A percentile compares a stretch with the other conserved stretches of the same genome.
Conservation (phyloP, 352 stramenopile species). For the Phytophthora lateralis region DNA sequence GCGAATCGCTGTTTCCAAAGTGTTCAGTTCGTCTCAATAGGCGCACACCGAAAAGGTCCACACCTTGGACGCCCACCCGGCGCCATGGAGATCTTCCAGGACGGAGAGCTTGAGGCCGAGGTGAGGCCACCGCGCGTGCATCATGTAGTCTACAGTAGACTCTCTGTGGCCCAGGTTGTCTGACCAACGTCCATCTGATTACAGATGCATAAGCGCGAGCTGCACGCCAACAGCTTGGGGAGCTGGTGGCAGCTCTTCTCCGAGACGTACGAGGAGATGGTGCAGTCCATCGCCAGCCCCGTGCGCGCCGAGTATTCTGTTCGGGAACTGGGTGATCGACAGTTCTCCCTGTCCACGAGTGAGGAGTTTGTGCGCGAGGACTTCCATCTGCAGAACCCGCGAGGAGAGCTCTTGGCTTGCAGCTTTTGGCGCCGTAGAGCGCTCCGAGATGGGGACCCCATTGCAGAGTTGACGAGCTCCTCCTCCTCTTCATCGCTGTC, state of each 20-base stretch:
- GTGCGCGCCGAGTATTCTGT: conserved; percentile 65
- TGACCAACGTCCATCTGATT: conserved; percentile 14
- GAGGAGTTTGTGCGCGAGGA: conserved; percentile 55
- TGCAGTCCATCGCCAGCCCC: conserved; percentile 71
- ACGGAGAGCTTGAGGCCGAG: conserved; percentile 80
- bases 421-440: conserved; percentile 64
- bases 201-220: conserved; percentile 66
- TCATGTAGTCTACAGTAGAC: background rate
- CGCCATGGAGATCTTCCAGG: conserved; percentile 81
- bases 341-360: conserved; percentile 19
- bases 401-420: conserved; percentile 63
- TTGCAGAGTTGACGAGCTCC: conserved; percentile 13
- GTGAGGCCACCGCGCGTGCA: conserved; percentile 28
- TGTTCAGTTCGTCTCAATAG: too few species aligned
- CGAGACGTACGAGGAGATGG: conserved; percentile 74
- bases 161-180: background rate
- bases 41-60: background rate
- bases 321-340: conserved; percentile 50
- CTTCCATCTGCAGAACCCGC: conserved; percentile 56
- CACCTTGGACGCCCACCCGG: too few species aligned
- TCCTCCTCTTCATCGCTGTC: conserved; percentile 7
- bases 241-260: conserved; percentile 78
- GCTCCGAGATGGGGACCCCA: conserved; percentile 29
- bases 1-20: too few species aligned
- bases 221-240: conserved; percentile 55